These are phyloP conservation scores for Mycothermus thermophilus DNA, from an alignment of 495 filamentous ascomycete species.

Conservation along the genomic window DNA sequence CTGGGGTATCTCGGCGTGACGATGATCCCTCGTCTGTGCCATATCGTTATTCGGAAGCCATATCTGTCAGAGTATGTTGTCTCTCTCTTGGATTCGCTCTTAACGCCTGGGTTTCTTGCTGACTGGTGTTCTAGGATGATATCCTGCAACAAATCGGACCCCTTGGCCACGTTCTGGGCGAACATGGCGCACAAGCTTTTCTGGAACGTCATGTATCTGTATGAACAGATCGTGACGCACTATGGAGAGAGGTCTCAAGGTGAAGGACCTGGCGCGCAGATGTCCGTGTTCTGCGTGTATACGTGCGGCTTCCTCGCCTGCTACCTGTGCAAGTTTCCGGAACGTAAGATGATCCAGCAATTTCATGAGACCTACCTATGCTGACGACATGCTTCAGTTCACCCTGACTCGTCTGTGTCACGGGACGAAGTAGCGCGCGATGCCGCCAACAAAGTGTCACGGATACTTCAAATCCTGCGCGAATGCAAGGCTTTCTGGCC, in stretches of 20 bases:
- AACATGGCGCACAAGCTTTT: conserved; percentile 34
- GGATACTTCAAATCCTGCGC: conserved; percentile 24
- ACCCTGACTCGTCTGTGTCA: not conserved
- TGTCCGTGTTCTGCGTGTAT: conserved; percentile 39
- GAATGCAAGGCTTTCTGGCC: conserved; percentile 34
- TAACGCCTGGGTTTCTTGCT: not conserved
- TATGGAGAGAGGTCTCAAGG: conserved; percentile 26
- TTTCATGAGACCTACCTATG: too few relatives aligned
- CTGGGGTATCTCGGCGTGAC: conserved; percentile 37
- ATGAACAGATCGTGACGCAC: conserved; percentile 34
- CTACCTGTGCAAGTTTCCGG: conserved; percentile 33
- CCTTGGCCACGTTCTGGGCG: conserved; percentile 24
- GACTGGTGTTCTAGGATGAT: conserved; percentile 22
- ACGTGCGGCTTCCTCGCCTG: conserved; percentile 35
- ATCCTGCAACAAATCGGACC: conserved; percentile 22
- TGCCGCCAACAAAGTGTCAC: conserved; percentile 26
- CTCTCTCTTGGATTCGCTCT: not conserved
- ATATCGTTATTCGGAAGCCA: conserved; percentile 36
- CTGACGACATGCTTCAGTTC: not conserved
- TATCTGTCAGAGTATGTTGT: conserved; percentile 32
- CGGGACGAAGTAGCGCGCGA: conserved; percentile 15
- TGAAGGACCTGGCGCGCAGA: conserved; percentile 35
- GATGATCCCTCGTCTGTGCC: conserved; percentile 35
- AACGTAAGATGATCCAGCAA: conserved; percentile 26
- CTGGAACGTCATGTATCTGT: conserved; percentile 30